These are phyloP conservation scores for Aspergillus diversus DNA, from an alignment of 495 filamentous ascomycete genomes.

Conservation along the genomic window DNA sequence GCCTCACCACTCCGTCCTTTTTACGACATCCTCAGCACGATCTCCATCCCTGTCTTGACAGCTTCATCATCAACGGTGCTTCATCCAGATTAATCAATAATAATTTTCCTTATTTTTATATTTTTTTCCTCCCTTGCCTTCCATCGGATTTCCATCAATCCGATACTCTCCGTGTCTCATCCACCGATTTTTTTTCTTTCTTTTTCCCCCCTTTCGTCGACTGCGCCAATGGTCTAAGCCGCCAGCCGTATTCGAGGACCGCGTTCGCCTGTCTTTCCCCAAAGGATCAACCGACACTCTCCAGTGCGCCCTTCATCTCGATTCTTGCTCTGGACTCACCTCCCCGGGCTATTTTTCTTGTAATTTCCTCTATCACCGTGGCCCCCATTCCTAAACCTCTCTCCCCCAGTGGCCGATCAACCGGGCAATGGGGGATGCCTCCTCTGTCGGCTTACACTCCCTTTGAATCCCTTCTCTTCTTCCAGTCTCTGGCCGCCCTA, in stretches of 20 bases:
- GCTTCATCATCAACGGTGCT: neutral
- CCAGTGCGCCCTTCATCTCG: neutral
- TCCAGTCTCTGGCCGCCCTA: conserved; percentile 75
- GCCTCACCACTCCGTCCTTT: conserved; percentile 17
- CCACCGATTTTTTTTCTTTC: conserved; percentile 1
- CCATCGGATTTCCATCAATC: neutral
- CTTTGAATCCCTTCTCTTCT: conserved; percentile 86
- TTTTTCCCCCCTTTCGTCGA: conserved; percentile 15
- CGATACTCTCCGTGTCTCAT: conserved; percentile 14
- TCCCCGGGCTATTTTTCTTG: conserved; percentile 21
- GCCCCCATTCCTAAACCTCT: conserved; percentile 45
- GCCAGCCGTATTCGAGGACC: conserved; percentile 16
- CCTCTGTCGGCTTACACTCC: conserved; percentile 72
- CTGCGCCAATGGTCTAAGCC: conserved; percentile 28
- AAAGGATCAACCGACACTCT: conserved; percentile 9
- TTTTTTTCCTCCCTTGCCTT: neutral
- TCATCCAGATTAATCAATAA: conserved; percentile 5
- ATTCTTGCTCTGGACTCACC: conserved; percentile 1
- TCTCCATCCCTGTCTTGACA: conserved; percentile 7
- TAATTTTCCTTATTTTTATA: conserved; percentile 15
- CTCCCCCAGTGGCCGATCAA: conserved; percentile 46
- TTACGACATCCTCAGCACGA: conserved; percentile 9
- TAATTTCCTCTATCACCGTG: conserved; percentile 37
- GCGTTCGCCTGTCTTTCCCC: conserved; percentile 9
- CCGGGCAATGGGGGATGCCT: conserved; percentile 57